Conservation (phyloP, 352 stramenopile genomes). For the Pythium sp. region DNA sequence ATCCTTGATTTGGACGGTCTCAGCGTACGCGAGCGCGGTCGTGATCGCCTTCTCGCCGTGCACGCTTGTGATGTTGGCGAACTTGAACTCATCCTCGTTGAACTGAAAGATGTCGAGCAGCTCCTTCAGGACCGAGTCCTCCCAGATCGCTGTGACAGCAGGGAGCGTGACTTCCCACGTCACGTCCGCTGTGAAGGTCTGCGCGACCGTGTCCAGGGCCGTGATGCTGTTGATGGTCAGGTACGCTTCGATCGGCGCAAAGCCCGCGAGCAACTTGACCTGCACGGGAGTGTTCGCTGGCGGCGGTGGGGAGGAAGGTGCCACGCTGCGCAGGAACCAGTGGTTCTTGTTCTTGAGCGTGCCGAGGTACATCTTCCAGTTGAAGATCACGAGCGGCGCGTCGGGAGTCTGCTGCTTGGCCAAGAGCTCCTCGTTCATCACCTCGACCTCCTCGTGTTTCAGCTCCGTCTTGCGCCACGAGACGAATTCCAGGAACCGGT, state of each 20-base stretch:
- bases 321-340: constrained; percentile 41
- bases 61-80: constrained; percentile 38
- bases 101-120: constrained; percentile 41
- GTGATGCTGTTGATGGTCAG: constrained; percentile 39
- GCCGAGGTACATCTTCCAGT: constrained; percentile 59
- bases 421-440: constrained; percentile 16
- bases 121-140: constrained; percentile 38
- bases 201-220: constrained; percentile 38
- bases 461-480: constrained; percentile 55
- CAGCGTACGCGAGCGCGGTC: constrained; percentile 27
- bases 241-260: constrained; percentile 32
- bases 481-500: constrained; percentile 34
- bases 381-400: constrained; percentile 33
- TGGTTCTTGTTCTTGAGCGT: constrained; percentile 35
- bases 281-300: constrained; percentile 5
- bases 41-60: constrained; percentile 32
- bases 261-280: constrained; percentile 31
- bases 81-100: constrained; percentile 38
- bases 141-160: constrained; percentile 34
- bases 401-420: constrained; percentile 24
- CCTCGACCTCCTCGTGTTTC: constrained; percentile 35
- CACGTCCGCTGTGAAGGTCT: constrained; percentile 45
- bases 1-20: constrained; percentile 21
- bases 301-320: neutral
- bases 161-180: constrained; percentile 43